Percentiles rank a stretch among this genome's conserved stretches.
phyloP scores from a whole-genome alignment of 306 rosid genomes.

The Casuarina cunninghamiana region DNA sequence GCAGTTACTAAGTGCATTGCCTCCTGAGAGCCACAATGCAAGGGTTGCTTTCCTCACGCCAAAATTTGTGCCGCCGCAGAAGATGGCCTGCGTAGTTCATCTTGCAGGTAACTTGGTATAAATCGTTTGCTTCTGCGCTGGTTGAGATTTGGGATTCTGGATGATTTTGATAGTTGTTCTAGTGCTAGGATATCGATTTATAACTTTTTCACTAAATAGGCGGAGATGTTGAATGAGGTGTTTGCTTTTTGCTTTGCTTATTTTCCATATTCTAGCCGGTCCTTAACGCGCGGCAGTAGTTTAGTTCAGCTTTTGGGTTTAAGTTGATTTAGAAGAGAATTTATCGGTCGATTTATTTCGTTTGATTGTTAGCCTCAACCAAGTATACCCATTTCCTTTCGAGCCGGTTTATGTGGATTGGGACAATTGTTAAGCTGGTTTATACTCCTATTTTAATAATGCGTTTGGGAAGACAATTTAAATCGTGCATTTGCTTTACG shows the following conservation, averaged over 20 bases:
- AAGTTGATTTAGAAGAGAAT: background rate
- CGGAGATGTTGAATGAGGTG: background rate
- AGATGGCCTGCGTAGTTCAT: conserved; percentile 90
- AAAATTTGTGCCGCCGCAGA: conserved; percentile 58
- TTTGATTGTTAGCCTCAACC: background rate
- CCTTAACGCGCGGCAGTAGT: background rate
- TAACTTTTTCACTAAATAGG: background rate
- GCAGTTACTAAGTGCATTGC: conserved; percentile 73
- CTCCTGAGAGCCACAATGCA: conserved; percentile 88
- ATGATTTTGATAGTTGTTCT: background rate
- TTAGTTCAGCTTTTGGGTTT: background rate
- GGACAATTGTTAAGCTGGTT: background rate
- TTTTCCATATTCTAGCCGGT: background rate
- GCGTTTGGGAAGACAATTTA: background rate
- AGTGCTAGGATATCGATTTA: background rate
- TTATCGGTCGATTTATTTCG: background rate
- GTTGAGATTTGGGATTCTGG: background rate
- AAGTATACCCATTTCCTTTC: background rate
- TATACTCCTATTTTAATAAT: background rate
- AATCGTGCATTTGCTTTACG: background rate
- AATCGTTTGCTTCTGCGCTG: background rate
- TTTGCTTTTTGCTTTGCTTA: background rate
- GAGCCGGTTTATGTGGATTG: background rate
- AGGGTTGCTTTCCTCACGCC: conserved; percentile 89
- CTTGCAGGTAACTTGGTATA: conserved; percentile 71